These are phyloP conservation scores for Backusella australiensis DNA, from an alignment of 192 early-diverging fungal genomes.

Conservation along the genomic window DNA sequence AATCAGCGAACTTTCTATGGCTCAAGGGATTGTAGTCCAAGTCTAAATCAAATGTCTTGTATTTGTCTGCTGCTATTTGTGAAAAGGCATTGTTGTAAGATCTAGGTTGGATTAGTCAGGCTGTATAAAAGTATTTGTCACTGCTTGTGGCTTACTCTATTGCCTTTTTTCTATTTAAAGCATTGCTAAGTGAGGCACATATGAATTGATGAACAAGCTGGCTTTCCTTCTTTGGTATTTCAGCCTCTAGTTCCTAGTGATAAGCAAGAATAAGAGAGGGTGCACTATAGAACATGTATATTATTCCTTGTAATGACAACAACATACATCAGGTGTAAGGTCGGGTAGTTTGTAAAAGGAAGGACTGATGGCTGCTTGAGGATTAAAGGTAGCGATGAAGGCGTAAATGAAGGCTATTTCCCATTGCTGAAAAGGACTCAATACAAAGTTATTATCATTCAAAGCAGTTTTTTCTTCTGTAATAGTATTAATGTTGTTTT, in stretches of 20 bases:
- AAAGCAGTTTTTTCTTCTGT: neutral
- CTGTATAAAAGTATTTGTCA: neutral
- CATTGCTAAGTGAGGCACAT: slow-evolving; percentile 19
- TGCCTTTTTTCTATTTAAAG: slow-evolving; percentile 24
- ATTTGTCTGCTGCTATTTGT: slow-evolving; percentile 19
- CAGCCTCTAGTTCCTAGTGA: slow-evolving; percentile 22
- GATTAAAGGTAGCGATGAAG: slow-evolving; percentile 16
- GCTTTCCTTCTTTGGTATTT: slow-evolving; percentile 9
- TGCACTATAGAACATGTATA: neutral
- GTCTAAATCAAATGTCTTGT: slow-evolving; percentile 18
- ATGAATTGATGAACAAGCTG: slow-evolving; percentile 15
- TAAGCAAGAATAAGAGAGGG: neutral
- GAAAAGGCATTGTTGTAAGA: slow-evolving; percentile 6
- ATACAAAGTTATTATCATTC: neutral
- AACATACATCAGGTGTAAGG: slow-evolving; percentile 20
- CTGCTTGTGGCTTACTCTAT: slow-evolving; percentile 18
- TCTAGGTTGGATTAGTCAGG: neutral
- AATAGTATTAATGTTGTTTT: neutral
- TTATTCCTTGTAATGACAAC: neutral
- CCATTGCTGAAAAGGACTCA: slow-evolving; percentile 18
- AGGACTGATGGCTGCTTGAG: neutral
- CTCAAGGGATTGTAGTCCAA: slow-evolving; percentile 26
- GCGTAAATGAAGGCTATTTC: slow-evolving; percentile 31
- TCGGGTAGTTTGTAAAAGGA: slow-evolving; percentile 3
- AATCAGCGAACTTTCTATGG: slow-evolving; percentile 7